Evolutionary conservation across 441 rosid genomes (phyloP).

Genomic region (Populus hybrid): DNA sequence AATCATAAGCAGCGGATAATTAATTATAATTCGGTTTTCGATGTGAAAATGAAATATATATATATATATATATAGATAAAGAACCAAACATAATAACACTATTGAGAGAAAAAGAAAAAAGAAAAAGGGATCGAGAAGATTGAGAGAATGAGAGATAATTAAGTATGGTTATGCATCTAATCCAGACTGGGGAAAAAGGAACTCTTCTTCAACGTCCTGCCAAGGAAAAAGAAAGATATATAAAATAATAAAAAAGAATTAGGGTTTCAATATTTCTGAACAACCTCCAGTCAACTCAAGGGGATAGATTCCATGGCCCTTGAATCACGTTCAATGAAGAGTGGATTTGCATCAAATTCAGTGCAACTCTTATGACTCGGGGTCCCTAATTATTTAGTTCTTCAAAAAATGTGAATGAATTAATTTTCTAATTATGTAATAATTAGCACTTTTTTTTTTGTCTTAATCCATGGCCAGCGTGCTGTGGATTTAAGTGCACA

Average conservation of each 20-base stretch:
- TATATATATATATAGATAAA: no score
- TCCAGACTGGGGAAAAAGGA: background rate
- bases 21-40: no score
- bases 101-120: no score
- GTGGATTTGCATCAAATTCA: constrained; percentile 33
- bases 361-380: constrained; percentile 11
- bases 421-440: background rate
- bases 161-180: background rate
- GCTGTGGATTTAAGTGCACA: background rate
- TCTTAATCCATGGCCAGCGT: background rate
- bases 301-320: constrained; percentile 10
- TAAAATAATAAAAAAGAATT: background rate
- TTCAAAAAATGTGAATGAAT: constrained; percentile 5
- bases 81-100: no score
- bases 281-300: constrained; percentile 10
- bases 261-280: background rate
- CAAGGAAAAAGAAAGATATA: background rate
- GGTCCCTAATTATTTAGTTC: background rate
- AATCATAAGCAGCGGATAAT: no score
- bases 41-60: no score
- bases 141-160: background rate
- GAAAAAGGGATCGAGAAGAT: no score
- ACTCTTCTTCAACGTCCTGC: background rate
- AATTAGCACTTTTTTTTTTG: background rate
- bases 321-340: constrained; percentile 13